Evolutionary conservation across 805 yeast genomes (phyloP).

Genomic region (Metschnikowia sp.): DNA sequence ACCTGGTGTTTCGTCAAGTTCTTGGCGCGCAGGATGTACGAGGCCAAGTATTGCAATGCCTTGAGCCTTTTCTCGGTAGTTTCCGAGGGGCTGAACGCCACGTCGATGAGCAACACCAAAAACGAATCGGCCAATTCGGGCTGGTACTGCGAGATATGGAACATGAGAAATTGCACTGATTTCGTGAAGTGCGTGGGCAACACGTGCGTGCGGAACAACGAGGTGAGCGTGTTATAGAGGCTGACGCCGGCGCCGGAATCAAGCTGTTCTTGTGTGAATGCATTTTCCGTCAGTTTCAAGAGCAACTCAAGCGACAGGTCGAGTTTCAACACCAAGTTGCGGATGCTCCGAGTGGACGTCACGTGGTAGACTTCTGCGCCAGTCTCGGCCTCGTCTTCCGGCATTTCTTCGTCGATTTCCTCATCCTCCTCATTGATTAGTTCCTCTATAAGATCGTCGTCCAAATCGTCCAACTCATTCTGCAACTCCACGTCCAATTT

Average conservation of each 20-base stretch:
- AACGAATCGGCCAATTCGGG: conserved; percentile 82
- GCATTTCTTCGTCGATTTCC: conserved; percentile 36
- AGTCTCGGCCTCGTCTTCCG: conserved; percentile 20
- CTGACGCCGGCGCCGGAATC: conserved; percentile 62
- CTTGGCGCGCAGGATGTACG: conserved; percentile 85
- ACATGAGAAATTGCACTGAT: conserved; percentile 80
- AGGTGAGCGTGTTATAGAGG: conserved; percentile 68
- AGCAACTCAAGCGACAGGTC: conserved; percentile 65
- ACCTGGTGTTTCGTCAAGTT: conserved; percentile 69
- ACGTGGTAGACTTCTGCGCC: conserved; percentile 35
- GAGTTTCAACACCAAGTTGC: conserved; percentile 59
- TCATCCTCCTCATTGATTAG: conserved; percentile 45
- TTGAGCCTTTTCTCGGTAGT: conserved; percentile 74
- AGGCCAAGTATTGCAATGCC: conserved; percentile 87
- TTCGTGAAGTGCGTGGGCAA: conserved; percentile 91
- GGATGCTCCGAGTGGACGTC: conserved; percentile 43
- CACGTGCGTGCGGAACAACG: conserved; percentile 76
- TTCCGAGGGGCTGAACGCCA: conserved; percentile 69
- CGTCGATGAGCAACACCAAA: conserved; percentile 75
- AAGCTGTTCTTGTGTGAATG: conserved; percentile 49
- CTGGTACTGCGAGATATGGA: conserved; percentile 76
- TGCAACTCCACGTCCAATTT: conserved; percentile 90
- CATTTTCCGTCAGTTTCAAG: conserved; percentile 46
- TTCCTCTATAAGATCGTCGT: conserved; percentile 61
- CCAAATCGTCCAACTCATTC: conserved; percentile 80